Base-by-base conservation (phyloP, 257 asterid species). In the Euphrasia confusa region DNA sequence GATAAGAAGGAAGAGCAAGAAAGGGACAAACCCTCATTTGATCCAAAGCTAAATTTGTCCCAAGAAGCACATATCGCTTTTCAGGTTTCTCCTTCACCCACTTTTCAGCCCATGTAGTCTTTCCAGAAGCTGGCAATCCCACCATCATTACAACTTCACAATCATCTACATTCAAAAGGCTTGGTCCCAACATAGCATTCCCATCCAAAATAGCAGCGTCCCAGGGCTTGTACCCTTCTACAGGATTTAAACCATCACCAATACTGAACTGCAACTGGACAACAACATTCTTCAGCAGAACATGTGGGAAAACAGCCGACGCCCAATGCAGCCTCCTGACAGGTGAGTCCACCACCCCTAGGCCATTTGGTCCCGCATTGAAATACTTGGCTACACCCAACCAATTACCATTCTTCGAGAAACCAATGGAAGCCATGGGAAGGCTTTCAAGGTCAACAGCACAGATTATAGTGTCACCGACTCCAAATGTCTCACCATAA, bases 71-170 rank as follows among this genome's bases (percentile, higher is more conserved):
- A 57, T 84, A 82, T 53, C 87, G 80, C 77, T 80, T 84, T 71
- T 78, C 93, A 7, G 85, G 85, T 72, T 76, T 80, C 66, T 65
- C 78, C 48, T 39, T 74, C 60, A 64, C 76, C 81, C 72, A 80
- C 42, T 76, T 81, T 70, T 84, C 81, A 3, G 93, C 93, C 93
- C 89, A 84, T 2, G 93, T 80, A 71, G 79, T 78, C 68, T 84
- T 84, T 9, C 93, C 93, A n/a, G 82, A 74, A 59, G 83, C 83
- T 17, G 87, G 93, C 56, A 84, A 75, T 21, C 93, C 93, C 21
- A 82, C 87, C 87, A 84, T 71, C 89, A 82, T 80, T 63, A 78
- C 70, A 64, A 68, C 74, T 59, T 82, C 89, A 71, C 93, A 78
- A 54, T 78, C 87, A 21, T 55, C 27, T 24, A 32, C 44, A 58